Base-by-base conservation (phyloP, 768 basidiomycete genomes). In the Infundibulicybe gibba region DNA sequence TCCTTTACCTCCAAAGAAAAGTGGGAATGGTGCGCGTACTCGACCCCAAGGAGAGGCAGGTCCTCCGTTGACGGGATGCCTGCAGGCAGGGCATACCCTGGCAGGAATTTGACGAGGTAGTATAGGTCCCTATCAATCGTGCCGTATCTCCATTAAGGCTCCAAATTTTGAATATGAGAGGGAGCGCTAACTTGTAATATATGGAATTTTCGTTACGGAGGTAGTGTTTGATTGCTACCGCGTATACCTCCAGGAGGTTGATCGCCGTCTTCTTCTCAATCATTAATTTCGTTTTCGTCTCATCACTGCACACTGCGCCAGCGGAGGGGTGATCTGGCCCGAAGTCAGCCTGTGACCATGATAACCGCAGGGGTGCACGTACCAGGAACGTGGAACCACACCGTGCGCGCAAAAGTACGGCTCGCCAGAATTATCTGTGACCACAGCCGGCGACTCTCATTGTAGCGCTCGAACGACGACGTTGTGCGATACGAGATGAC, bases 381-480 rank as follows among this genome's bases (percentile, higher is more conserved):
- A 81, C 83, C 71, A 16, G 78, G 77, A 6, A 85, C 71, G 63
- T 85, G 83, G 61, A 86, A 80, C 85, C 85, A 87, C 8, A 81
- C 70, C 0, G 76, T 72, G 14, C 86, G 69, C 0, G 83, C 73
- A 59, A 86, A 70, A 2, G 75, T 80, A 33, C 84, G 74, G 53
- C 64, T 71, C 15, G 71, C 72, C 25, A 80, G 61, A 40, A 80
- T 75, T n/a, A 87, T 81, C 51, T 82, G 77, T 2, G 82, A 81
- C 86, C 86, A 88, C 6, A 80, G 64, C 43, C 74, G 65, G 44
- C 86, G 66, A 17, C 86, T 85, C 55, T 88, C 85, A 48, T 87
- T 87, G 61, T 87, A 87, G n/a, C 83, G 68, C 60, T 86, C 84
- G 54, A 85, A 86, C 32, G 82, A 83, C 4, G 84, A 80, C 10